A percentile compares a stretch with the other conserved stretches of the same genome.
Evolutionary conservation across 129 eudicot genomes (phyloP).

Genomic region (Sambucus nigra): DNA sequence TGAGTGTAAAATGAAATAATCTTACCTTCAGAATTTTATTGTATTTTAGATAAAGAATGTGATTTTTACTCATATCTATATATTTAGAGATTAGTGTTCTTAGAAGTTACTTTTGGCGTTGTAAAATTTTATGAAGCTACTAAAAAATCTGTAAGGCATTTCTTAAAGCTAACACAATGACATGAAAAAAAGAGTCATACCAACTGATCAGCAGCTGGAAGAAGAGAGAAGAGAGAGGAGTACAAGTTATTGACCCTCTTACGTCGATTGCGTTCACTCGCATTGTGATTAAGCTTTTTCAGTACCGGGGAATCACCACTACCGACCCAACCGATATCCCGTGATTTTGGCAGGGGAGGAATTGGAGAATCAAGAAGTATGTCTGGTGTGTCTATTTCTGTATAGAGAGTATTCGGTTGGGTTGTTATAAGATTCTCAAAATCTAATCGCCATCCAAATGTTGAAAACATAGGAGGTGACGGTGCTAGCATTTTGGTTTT

Average conservation of each 20-base stretch:
- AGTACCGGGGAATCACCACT: neutral
- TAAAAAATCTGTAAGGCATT: too few species aligned
- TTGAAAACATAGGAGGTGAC: slow-evolving; percentile 18
- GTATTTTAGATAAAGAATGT: too few species aligned
- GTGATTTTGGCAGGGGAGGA: neutral
- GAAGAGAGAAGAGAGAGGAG: slow-evolving; percentile 21
- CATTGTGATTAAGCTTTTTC: slow-evolving; percentile 28
- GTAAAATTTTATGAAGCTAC: too few species aligned
- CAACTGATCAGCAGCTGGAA: slow-evolving; percentile 17
- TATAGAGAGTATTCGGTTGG: slow-evolving; percentile 4
- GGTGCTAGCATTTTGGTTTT: slow-evolving; percentile 20
- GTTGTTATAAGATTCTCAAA: slow-evolving; percentile 15
- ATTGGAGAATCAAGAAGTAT: slow-evolving; percentile 15
- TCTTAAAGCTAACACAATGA: neutral
- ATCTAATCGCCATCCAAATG: slow-evolving; percentile 21
- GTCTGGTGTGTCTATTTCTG: slow-evolving; percentile 7
- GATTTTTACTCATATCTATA: too few species aligned
- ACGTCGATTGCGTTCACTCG: slow-evolving; percentile 31
- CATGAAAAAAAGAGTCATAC: slow-evolving; percentile 6
- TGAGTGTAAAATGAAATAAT: too few species aligned
- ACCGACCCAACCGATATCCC: neutral
- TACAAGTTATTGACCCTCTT: slow-evolving; percentile 25
- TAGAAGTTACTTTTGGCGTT: too few species aligned
- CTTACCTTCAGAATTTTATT: too few species aligned
- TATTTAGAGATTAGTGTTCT: too few species aligned